A percentile compares a stretch with the other conserved stretches of the same genome.
phyloP scores from a whole-genome alignment of 208 protist genomes.

The Leishmania guyanensis region DNA sequence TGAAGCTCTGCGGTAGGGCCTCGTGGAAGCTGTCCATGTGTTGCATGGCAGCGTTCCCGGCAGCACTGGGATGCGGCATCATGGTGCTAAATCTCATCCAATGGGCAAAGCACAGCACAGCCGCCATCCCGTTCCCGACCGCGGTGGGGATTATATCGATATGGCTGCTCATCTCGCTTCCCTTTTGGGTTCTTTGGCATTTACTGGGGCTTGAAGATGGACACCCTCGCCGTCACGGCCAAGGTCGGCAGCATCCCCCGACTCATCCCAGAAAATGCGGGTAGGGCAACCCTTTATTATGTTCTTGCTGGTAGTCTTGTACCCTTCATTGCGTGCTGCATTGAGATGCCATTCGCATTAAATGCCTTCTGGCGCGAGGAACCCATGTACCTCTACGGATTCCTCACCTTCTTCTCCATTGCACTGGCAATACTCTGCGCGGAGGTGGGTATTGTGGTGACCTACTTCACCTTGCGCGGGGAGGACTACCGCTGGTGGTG shows the following conservation, averaged over 20 bases:
- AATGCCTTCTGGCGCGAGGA: constrained; percentile 91
- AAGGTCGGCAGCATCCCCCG: constrained; percentile 95
- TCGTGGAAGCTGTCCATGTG: constrained; percentile 87
- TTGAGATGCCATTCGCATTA: constrained; percentile 97
- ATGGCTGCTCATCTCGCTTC: constrained; percentile 93
- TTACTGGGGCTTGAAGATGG: constrained; percentile 90
- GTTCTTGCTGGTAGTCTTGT: constrained; percentile 74
- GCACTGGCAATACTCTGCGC: constrained; percentile 94
- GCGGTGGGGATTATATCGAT: constrained; percentile 49
- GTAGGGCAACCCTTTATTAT: constrained; percentile 37
- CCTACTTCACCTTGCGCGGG: constrained; percentile 95
- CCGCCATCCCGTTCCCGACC: constrained; percentile 67
- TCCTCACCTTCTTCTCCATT: constrained; percentile 93
- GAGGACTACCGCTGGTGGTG: constrained; percentile 99
- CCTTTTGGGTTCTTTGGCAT: constrained; percentile 93
- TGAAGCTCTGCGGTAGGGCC: constrained; percentile 83
- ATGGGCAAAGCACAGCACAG: constrained; percentile 55
- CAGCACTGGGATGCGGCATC: constrained; percentile 40
- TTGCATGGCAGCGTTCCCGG: constrained; percentile 46
- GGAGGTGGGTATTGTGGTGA: constrained; percentile 97
- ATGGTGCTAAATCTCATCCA: constrained; percentile 71
- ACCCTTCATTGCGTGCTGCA: constrained; percentile 97
- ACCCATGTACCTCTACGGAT: constrained; percentile 96
- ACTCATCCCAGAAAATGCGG: constrained; percentile 83
- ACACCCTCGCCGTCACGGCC: constrained; percentile 61